Percentiles rank a stretch among this genome's conserved stretches.
Evolutionary conservation across 2,329 filamentous ascomycete species (phyloP).

Genomic region (Ophiostoma piceae): DNA sequence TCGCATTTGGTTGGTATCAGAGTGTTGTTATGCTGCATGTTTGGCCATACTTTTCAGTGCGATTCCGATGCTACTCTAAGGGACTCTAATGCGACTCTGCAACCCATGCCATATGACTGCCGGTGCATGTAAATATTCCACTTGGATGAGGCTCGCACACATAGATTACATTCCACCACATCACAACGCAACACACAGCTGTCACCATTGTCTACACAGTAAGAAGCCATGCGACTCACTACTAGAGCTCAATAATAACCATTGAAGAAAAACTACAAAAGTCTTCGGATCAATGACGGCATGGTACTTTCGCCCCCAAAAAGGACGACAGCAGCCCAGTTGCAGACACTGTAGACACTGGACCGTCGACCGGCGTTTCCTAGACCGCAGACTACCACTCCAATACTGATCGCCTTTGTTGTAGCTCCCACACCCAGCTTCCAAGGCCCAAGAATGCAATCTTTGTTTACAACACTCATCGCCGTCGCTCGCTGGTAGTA

Average conservation of each 20-base stretch:
- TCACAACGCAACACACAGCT: background rate
- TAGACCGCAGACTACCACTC: background rate
- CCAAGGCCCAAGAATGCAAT: conserved; percentile 12
- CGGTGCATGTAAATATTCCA: background rate
- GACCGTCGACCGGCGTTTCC: background rate
- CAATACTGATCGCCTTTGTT: background rate
- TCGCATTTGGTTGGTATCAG: background rate
- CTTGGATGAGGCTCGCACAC: background rate
- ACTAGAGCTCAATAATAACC: no score
- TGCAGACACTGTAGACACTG: background rate
- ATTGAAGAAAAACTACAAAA: no score
- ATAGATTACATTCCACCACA: background rate
- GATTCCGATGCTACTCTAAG: background rate
- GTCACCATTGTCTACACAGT: background rate
- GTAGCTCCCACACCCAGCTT: background rate
- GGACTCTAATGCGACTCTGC: background rate
- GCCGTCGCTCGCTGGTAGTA: background rate
- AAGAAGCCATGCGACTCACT: no score
- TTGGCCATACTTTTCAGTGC: background rate
- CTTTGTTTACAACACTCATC: conserved; percentile 10
- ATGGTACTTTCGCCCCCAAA: background rate
- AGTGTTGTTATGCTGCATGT: no score
- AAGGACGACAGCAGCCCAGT: conserved; percentile 1
- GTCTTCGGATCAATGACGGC: background rate
- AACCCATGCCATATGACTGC: background rate